Conservation (phyloP, 2,329 filamentous ascomycete genomes). For the Fusarium nisikadoi region DNA sequence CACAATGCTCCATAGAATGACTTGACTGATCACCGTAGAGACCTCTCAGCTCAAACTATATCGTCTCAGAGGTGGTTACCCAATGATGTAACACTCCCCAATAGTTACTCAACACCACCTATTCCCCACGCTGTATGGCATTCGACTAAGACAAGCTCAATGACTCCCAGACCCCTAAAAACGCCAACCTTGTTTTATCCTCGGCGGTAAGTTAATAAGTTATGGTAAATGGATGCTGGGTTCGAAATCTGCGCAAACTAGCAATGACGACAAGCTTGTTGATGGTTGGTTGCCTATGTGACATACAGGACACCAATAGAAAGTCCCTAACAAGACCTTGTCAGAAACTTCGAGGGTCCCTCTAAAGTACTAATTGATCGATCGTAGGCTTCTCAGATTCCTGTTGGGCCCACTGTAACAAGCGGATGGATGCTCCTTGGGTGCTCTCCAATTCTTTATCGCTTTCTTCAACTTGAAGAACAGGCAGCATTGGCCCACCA, state of each 20-base stretch:
- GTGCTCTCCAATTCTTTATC: slow-evolving; percentile 5
- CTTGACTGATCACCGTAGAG: background rate
- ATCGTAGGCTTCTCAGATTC: slow-evolving; percentile 15
- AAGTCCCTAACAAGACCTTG: slow-evolving; percentile 9
- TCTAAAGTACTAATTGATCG: slow-evolving; percentile 12
- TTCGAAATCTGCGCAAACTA: background rate
- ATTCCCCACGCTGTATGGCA: slow-evolving; percentile 35
- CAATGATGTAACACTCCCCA: slow-evolving; percentile 23
- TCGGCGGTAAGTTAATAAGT: background rate
- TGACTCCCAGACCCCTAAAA: slow-evolving; percentile 3
- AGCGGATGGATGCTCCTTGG: background rate
- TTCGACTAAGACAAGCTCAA: slow-evolving; percentile 25
- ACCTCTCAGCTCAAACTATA: background rate
- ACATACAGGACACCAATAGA: background rate
- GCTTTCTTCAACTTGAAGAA: background rate
- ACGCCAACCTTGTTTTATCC: slow-evolving; percentile 21
- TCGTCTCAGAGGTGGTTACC: background rate
- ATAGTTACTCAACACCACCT: background rate
- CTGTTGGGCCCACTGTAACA: slow-evolving; percentile 17
- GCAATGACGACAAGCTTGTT: slow-evolving; percentile 24
- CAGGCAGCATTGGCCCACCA: slow-evolving; percentile 24
- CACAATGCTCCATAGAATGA: background rate
- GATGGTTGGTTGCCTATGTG: background rate
- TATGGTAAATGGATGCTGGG: background rate
- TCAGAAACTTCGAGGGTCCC: slow-evolving; percentile 10